These are phyloP conservation scores for Clarkia xantiana DNA, from an alignment of 345 rosid genomes.

Conservation along the genomic window DNA sequence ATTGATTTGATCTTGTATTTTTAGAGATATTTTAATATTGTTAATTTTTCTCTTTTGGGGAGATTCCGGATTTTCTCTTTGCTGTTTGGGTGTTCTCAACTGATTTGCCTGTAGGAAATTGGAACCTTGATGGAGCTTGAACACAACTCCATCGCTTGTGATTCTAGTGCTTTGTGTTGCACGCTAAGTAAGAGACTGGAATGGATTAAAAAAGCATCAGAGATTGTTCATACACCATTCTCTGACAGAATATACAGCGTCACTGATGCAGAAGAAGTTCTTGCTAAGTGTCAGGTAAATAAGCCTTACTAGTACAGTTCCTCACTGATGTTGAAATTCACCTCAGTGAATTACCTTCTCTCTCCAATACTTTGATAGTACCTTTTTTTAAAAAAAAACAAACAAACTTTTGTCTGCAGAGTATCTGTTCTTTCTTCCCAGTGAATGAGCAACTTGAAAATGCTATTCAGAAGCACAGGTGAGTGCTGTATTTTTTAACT, in stretches of 20 bases:
- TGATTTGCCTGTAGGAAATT: constrained; percentile 32
- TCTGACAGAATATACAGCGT: constrained; percentile 26
- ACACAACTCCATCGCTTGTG: constrained; percentile 12
- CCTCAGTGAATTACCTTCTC: not conserved
- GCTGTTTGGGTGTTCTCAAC: constrained; percentile 4
- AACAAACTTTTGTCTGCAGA: constrained; percentile 28
- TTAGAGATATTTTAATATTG: not conserved
- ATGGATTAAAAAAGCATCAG: constrained; percentile 45
- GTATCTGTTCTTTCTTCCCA: constrained; percentile 23
- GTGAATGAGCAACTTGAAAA: constrained; percentile 20
- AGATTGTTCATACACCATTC: constrained; percentile 18
- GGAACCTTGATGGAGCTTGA: constrained; percentile 28
- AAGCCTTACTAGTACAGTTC: not conserved
- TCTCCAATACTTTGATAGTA: not conserved
- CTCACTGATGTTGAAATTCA: not conserved
- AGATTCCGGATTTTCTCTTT: constrained; percentile 3
- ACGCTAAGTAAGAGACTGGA: constrained; percentile 25
- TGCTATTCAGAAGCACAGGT: constrained; percentile 36
- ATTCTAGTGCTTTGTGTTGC: constrained; percentile 19
- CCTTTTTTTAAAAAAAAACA: no score
- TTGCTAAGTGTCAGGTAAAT: constrained; percentile 36
- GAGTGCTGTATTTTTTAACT: constrained; percentile 12
- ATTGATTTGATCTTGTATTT: not conserved
- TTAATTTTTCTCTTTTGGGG: not conserved
- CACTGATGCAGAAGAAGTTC: constrained; percentile 40